Base-by-base conservation (phyloP, 208 protist genomes). In the Acanthamoeba castellanii region DNA sequence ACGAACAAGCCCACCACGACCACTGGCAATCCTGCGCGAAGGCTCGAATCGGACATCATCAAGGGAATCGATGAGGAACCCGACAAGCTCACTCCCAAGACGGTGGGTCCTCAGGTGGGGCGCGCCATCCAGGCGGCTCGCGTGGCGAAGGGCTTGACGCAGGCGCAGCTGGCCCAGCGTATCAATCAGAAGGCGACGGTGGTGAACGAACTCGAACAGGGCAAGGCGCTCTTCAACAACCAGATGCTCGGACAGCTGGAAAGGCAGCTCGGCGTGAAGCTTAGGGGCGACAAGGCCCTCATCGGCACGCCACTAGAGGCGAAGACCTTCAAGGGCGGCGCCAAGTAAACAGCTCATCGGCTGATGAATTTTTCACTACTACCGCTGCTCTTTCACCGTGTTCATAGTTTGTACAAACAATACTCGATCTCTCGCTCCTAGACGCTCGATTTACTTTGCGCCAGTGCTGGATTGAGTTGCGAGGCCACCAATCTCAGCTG, bases 11-110 rank as follows among this genome's bases (percentile, higher is more conserved):
- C n/a, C 11, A 85, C 78, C 14, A 85, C 78, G 16, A 85, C 78
- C 45, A 18, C 13, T 0, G 50, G 52, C 22, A 16, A 7, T 22
- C n/a, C 22, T 2, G 85, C 61, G 6, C 14, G 61, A 6, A 22
- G 57, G 16, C 85, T 64, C 16, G 61, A 91, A 52, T 45, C 61
- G 30, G 85, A 91, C 34, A 72, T 72, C 57, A 70, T 18, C 18
- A 91, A 64, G n/a, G 59, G 57, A 9, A 52, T 91, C 42, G 85
- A 91, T 91, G 85, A 91, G 30, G 85, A 91, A 20, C 57, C 57
- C 9, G 85, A 91, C 30, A 91, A 91, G 85, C 85, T 91, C 52
- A n/a, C 85, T 30, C 85, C 61, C 55, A 91, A 91, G 85, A 91
- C 52, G 11, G 85, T 91, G 59, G 52, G 57, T 70, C 32, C 57